Base-by-base conservation (phyloP, 2,329 filamentous ascomycete genomes). In the Sarocladiaceae sp. region DNA sequence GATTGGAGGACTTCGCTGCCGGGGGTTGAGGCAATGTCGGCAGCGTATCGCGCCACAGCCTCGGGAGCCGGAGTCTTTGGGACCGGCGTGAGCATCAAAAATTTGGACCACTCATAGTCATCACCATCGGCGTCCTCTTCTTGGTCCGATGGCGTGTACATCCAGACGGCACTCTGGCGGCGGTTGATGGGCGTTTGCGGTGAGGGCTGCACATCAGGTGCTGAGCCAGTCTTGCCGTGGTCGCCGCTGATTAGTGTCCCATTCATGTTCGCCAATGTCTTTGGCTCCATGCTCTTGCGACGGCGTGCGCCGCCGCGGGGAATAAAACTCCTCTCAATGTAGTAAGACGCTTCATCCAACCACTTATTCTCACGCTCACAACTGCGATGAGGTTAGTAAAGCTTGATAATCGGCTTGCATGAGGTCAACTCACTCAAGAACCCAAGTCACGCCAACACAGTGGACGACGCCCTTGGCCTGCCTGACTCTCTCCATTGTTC, bases 381-480 rank as follows among this genome's bases (percentile, higher is more conserved):
- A 59, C 86, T 89, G 53, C 17, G 10, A 36, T 52, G 51, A 52
- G 50, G 17, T 8, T 17, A 39, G 13, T 26, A 8, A 7, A 47
- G 35, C 13, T 49, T 15, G 12, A 44, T 6, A 6, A 40, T n/a
- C n/a, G n/a, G n/a, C n/a, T n/a, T n/a, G n/a, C 18, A 46, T 13
- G 4, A 12, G n/a, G 15, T 46, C 22, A 29, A 81, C 86, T 79
- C 80, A 90, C 86, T 96, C 90, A 56, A 96, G 78, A 52, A 94
- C 87, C 90, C 90, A 96, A 58, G 84, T 85, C 44, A 95, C 87
- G 48, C 90, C 90, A 52, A 96, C 90, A 69, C 90, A 95, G 59
- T 89, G 84, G 33, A 96, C 88, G 26, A 88, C 75, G 5, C 89
- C 89, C 13, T 80, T 78, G 35, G 82, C 84, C 60, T 86, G 80